A percentile compares a stretch with the other conserved stretches of the same genome.
These are phyloP conservation scores for Obelidium mucronatum DNA, from an alignment of 192 early-diverging fungal genomes.

Conservation along the genomic window DNA sequence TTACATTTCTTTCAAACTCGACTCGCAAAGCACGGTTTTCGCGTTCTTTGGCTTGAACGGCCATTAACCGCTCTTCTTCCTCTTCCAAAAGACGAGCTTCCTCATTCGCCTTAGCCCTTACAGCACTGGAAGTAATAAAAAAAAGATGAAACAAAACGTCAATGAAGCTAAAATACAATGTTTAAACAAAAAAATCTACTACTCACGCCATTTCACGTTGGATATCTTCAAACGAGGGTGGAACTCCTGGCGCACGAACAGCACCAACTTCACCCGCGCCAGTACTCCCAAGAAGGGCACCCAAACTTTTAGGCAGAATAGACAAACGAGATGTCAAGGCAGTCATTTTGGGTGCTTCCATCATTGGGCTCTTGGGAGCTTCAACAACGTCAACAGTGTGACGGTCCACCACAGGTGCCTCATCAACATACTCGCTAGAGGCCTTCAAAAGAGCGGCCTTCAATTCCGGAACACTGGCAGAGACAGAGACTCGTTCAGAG, in stretches of 20 bases:
- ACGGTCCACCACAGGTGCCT: neutral
- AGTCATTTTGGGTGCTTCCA: neutral
- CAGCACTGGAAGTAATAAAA: too few species aligned
- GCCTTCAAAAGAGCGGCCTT: conserved; percentile 16
- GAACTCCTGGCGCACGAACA: neutral
- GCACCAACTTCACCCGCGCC: neutral
- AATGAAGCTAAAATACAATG: too few species aligned
- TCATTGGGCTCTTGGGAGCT: neutral
- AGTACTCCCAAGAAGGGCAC: neutral
- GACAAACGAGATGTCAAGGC: conserved; percentile 9
- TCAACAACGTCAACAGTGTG: neutral
- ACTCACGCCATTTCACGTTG: conserved; percentile 43
- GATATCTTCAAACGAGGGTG: conserved; percentile 31
- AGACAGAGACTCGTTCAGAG: conserved; percentile 10
- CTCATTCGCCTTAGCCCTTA: conserved; percentile 19
- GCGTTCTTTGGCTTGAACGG: conserved; percentile 1
- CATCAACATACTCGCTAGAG: neutral
- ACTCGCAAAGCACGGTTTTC: conserved; percentile 4
- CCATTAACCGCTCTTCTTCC: conserved; percentile 18
- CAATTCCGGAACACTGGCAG: conserved; percentile 29
- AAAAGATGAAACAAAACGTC: too few species aligned
- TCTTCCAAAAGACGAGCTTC: conserved; percentile 22
- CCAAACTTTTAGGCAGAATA: conserved; percentile 14
- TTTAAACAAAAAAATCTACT: too few species aligned
- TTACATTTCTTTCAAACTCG: conserved; percentile 25